Base-by-base conservation (phyloP, 1,284 basidiomycete species). In the Pascua guehoae region DNA sequence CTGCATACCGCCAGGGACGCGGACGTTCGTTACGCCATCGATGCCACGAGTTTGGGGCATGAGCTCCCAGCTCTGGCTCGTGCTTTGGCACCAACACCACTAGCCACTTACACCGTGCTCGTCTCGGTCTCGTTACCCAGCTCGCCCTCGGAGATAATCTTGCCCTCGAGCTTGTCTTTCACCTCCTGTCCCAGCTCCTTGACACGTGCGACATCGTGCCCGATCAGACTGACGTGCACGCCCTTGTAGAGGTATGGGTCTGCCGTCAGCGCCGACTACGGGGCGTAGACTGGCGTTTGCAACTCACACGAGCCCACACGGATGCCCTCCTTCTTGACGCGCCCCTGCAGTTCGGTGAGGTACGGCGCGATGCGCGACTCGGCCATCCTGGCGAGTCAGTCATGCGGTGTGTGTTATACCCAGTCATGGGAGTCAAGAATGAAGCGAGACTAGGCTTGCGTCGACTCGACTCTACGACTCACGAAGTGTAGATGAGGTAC, bases 331-430 rank as follows among this genome's bases (percentile, higher is more conserved):
- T 82, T 78, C 70, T 84, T 86, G 15, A 91, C 84, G 47, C 88
- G 84, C 17, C 83, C 81, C 67, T 91, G 88, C 0, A 98, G 81
- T 14, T 82, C 78, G 0, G 88, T 87, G 38, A 97, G 82, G 77
- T 87, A 95, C 0, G 94, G 92, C 2, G 91, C 89, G 56, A 97
- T 96, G 57, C 84, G 85, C 2, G 88, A 91, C 78, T 97, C 94
- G 0, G 89, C 86, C 43, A 86, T 80, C 37, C 89, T 91, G 60
- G 3, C 24, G 48, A 14, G 45, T 61, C 42, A 52, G 54, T 50
- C 12, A 38, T 43, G 38, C 48, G 17, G 37, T 39, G 17, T 37
- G 42, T 24, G 18, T 38, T 5, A 15, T 1, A 44, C 10, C 15
- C 24, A 7, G 24, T 7, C 24, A 4, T 32, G 24, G 24, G 4